A percentile compares a stretch with the other conserved stretches of the same genome.
Conservation (phyloP, 306 rosid genomes). For the Spatholobus suberectus region DNA sequence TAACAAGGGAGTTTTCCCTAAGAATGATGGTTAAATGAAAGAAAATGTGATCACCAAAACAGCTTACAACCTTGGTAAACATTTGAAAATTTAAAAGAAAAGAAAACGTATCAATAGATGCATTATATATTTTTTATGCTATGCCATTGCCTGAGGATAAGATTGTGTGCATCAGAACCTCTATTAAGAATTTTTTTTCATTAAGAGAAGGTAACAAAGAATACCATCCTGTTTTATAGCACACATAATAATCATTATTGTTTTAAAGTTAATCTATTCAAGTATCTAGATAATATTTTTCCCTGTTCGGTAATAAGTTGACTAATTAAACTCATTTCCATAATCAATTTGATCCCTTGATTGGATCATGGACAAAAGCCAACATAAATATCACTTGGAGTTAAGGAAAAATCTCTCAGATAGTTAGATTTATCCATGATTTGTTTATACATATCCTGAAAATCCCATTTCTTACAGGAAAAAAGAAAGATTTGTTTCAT, state of each 20-base stretch:
- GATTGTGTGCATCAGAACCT: not conserved
- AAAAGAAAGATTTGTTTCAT: not conserved
- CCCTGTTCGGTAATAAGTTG: constrained; percentile 3
- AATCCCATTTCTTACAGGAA: too few relatives aligned
- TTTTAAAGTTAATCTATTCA: not conserved
- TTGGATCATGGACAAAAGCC: too few relatives aligned
- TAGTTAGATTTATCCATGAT: not conserved
- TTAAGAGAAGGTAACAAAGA: not conserved
- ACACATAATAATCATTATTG: not conserved
- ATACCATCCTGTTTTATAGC: not conserved
- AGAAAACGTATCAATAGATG: constrained; percentile 10
- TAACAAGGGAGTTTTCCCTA: not conserved
- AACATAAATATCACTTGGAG: too few relatives aligned
- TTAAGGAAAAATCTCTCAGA: not conserved
- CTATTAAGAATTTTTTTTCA: not conserved
- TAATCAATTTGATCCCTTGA: not conserved
- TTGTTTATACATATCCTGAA: not conserved
- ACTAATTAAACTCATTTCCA: constrained; percentile 17
- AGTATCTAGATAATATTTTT: not conserved
- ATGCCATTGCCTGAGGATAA: not conserved
- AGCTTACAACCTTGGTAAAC: not conserved
- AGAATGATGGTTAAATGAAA: not conserved
- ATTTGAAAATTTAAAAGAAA: not conserved
- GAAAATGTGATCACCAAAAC: not conserved
- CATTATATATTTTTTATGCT: not conserved